Percentiles rank a stretch among this genome's conserved stretches.
Conservation (phyloP, 768 basidiomycete species). For the Kwoniella newhampshirensis region DNA sequence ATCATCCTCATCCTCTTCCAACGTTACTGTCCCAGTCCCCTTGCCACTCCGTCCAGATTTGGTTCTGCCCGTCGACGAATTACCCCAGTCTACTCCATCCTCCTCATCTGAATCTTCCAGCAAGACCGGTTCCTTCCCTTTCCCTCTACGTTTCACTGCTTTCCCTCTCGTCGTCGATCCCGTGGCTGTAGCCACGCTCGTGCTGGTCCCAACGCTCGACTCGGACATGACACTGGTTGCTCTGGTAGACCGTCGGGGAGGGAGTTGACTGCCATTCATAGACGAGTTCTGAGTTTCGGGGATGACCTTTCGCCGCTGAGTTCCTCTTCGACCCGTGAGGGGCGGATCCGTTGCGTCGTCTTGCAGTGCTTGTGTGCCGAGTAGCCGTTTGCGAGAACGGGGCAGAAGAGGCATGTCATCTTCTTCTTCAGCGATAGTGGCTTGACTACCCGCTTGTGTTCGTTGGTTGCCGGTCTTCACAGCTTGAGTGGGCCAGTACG, state of each 20-base stretch:
- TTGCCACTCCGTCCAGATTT: slow-evolving; percentile 2
- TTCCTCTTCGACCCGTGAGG: slow-evolving; percentile 2
- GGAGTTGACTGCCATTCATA: slow-evolving; percentile 1
- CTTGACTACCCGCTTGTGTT: slow-evolving; percentile 11
- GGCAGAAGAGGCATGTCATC: slow-evolving; percentile 41
- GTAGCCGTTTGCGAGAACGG: slow-evolving; percentile 18
- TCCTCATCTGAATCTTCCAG: slow-evolving; percentile 27
- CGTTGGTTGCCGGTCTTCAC: slow-evolving; percentile 6
- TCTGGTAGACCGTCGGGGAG: slow-evolving; percentile 17
- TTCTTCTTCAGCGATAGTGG: slow-evolving; percentile 18
- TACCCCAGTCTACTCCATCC: slow-evolving; percentile 16
- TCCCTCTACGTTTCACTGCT: neutral
- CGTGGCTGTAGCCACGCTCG: slow-evolving; percentile 1
- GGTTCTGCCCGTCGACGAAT: slow-evolving; percentile 3
- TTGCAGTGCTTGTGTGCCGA: slow-evolving; percentile 17
- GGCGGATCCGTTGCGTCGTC: slow-evolving; percentile 19
- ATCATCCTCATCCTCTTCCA: neutral
- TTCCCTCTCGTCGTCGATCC: neutral
- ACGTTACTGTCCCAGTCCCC: slow-evolving; percentile 12
- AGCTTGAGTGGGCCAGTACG: slow-evolving; percentile 37
- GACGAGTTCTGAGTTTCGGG: slow-evolving; percentile 7
- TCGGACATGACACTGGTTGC: slow-evolving; percentile 26
- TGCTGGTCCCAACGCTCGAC: slow-evolving; percentile 14
- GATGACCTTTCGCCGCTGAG: slow-evolving; percentile 11
- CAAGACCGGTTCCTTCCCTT: slow-evolving; percentile 17